Evolutionary conservation across 2,329 filamentous ascomycete species (phyloP).

Genomic region (Xylogone sp.): DNA sequence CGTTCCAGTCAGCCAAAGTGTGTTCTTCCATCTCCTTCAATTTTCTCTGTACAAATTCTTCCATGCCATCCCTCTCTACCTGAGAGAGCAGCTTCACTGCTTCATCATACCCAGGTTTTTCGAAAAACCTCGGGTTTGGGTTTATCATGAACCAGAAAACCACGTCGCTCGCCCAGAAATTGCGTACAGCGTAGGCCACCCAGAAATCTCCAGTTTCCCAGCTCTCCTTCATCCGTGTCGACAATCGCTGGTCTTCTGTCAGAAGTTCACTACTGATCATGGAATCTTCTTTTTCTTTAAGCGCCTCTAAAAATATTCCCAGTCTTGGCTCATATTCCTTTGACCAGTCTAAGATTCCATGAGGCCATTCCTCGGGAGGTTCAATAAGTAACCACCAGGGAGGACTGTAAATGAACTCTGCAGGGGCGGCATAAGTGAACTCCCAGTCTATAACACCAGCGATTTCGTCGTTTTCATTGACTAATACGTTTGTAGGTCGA

Average conservation of each 20-base stretch:
- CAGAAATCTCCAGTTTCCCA: slow-evolving; percentile 14
- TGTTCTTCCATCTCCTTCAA: slow-evolving; percentile 2
- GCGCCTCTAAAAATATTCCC: slow-evolving; percentile 1
- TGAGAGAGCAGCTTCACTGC: slow-evolving; percentile 1
- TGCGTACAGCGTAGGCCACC: slow-evolving; percentile 10
- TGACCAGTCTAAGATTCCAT: slow-evolving; percentile 6
- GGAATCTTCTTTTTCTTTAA: slow-evolving; percentile 1
- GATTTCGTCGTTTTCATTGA: slow-evolving; percentile 3
- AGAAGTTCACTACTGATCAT: slow-evolving; percentile 3
- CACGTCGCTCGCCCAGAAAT: slow-evolving; percentile 8
- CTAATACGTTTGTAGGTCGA: slow-evolving; percentile 4
- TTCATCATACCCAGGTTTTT: slow-evolving; percentile 1
- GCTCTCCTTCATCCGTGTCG: slow-evolving; percentile 8
- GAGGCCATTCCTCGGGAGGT: slow-evolving; percentile 9
- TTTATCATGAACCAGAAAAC: slow-evolving; percentile 9
- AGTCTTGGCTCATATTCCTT: slow-evolving; percentile 4
- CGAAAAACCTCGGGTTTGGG: slow-evolving; percentile 4
- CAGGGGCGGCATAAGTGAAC: slow-evolving; percentile 7
- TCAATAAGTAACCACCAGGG: slow-evolving; percentile 10
- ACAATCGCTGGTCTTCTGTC: slow-evolving; percentile 3
- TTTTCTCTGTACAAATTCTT: slow-evolving; percentile 5
- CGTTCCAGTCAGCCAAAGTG: slow-evolving; percentile 4
- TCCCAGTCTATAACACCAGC: slow-evolving; percentile 9
- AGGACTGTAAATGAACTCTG: slow-evolving; percentile 5
- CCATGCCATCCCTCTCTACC: slow-evolving; percentile 1